These are phyloP conservation scores for Trichoderma sp. DNA, from an alignment of 2,329 filamentous ascomycete species.

Conservation along the genomic window DNA sequence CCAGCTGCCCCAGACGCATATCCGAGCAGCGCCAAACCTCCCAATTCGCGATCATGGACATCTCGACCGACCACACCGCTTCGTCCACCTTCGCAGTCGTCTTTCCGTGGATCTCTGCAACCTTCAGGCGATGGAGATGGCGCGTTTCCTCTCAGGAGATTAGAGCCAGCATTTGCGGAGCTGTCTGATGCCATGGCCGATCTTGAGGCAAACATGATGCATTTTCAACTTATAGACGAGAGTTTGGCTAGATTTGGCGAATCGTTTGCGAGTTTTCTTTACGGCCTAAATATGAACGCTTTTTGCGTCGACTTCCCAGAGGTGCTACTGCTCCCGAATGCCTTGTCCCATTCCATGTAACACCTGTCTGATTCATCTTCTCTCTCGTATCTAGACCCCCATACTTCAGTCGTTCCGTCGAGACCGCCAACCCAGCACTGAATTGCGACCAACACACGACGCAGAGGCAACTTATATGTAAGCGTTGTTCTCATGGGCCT, in stretches of 20 bases:
- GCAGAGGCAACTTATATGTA: constrained; percentile 83
- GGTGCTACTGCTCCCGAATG: constrained; percentile 44
- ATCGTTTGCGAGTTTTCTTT: constrained; percentile 92
- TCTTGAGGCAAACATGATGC: constrained; percentile 95
- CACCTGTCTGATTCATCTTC: background rate
- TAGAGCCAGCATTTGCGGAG: constrained; percentile 91
- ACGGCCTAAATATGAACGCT: constrained; percentile 97
- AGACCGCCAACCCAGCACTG: constrained; percentile 46
- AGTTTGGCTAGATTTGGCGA: constrained; percentile 90
- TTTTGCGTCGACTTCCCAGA: constrained; percentile 98
- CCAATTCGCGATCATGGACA: constrained; percentile 42
- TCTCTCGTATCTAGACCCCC: constrained; percentile 58
- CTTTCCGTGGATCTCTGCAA: constrained; percentile 72
- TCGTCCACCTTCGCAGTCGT: constrained; percentile 84
- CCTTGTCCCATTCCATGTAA: background rate
- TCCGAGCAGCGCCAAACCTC: background rate
- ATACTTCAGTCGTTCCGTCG: constrained; percentile 78
- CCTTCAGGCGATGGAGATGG: constrained; percentile 43
- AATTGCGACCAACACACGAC: constrained; percentile 41
- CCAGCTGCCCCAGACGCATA: background rate
- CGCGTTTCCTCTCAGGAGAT: constrained; percentile 70
- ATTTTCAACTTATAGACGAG: constrained; percentile 90
- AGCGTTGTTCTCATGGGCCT: constrained; percentile 32
- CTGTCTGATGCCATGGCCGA: constrained; percentile 92
- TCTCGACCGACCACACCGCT: constrained; percentile 90